Base-by-base conservation (phyloP, 2,329 filamentous ascomycete genomes). In the Penicillium brevicompactum region DNA sequence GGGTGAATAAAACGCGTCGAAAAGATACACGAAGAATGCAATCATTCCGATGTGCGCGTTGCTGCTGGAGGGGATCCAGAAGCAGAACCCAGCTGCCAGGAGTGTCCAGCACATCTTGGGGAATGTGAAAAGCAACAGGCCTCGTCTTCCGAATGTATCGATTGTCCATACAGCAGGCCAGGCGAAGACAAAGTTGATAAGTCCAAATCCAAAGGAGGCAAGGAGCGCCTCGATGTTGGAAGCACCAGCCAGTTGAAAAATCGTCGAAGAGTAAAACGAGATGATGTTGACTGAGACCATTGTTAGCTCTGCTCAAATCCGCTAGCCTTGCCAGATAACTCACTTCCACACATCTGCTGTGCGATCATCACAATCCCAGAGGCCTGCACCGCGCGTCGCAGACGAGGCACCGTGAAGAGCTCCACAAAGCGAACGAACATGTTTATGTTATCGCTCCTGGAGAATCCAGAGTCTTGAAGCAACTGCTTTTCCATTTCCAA, bases 1-100 rank as follows among this genome's bases (percentile, higher is more conserved):
- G 0, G 85, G 84, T 1, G 84, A 87, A 70, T 90, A 90, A 70
- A 90, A 90, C 3, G 86, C 85, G 49, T 89, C 88, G 51, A 90
- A 87, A 65, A 89, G 87, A 71, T 87, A 63, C 18, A 68, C 76
- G 31, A 70, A 69, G 2, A 61, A 40, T 9, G 66, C 58, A 8
- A 70, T 56, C 24, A 66, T 32, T 4, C 57, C 66, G 1, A 63
- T 44, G 14, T 62, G 63, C 8, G 48, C 53, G 2, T 49, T 50
- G 11, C 46, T 45, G 18, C 49, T 27, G 1, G 47, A 13, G 0
- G 60, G 59, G 24, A 69, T 65, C 41, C 57, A 58, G 46, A 66
- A 68, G 41, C 66, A 69, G 7, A 59, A 55, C 0, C 62, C 57
- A 31, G 66, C 64, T 11, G 59, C 64, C 8, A 67, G 51, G 0